Percentiles rank a stretch among this genome's conserved stretches.
Conservation (phyloP, 2,329 filamentous ascomycete genomes). For the Paraconiothyrium sp. region DNA sequence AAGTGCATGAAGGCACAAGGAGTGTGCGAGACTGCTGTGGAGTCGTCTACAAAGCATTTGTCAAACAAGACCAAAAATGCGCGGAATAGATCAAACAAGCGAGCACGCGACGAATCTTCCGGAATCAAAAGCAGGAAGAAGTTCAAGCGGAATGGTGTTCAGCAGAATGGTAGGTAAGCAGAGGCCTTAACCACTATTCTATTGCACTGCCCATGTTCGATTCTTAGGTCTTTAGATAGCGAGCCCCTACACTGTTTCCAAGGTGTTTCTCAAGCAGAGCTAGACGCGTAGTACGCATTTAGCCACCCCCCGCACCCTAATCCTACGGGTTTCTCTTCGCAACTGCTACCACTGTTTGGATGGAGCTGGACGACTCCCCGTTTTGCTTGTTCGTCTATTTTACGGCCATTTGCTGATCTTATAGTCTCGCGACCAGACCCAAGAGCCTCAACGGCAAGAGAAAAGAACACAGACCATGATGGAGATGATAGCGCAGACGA, state of each 20-base stretch:
- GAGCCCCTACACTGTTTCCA: neutral
- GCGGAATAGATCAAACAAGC: neutral
- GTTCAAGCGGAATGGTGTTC: neutral
- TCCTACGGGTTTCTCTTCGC: neutral
- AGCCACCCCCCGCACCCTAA: neutral
- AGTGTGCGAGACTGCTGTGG: neutral
- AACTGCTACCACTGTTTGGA: neutral
- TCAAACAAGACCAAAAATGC: neutral
- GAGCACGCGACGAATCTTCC: neutral
- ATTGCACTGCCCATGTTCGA: neutral
- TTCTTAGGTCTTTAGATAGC: neutral
- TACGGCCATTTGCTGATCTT: neutral
- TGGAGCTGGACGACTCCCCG: neutral
- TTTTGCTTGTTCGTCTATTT: neutral
- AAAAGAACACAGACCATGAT: neutral
- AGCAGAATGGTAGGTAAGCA: slow-evolving; percentile 4
- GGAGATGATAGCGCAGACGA: neutral
- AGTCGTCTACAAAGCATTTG: neutral
- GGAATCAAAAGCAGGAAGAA: neutral
- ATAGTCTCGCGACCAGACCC: neutral
- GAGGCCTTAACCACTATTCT: neutral
- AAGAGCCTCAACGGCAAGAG: neutral
- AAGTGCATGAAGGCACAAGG: slow-evolving; percentile 6
- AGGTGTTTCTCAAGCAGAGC: neutral
- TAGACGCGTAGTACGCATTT: neutral